Evolutionary conservation across 2,329 filamentous ascomycete species (phyloP), one percentile per base, ranked within the genome.

Genomic region (Pseudogymnoascus sp.): DNA sequence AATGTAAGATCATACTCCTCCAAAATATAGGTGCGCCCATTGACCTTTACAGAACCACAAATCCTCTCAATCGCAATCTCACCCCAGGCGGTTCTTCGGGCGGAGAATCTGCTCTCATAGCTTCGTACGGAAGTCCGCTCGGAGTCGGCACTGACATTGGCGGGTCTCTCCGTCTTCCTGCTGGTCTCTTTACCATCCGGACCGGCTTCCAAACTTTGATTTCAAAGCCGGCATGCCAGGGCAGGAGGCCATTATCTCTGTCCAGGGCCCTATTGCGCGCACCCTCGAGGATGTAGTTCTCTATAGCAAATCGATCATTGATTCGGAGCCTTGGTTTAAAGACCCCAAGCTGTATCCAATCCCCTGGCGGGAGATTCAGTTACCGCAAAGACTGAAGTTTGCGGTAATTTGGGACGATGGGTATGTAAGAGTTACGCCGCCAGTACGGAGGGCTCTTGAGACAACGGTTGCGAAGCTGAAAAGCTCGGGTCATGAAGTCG

Each of bases 41-140:
- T 67, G 0, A 83, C 81, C 10, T 53, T 53, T 53, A 4, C 25
- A 1, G 74, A 76, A 59, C 83, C 80, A 67, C 84, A 83, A 71
- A 65, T 40, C 63, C 63, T 0, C 72, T 78, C 21, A 86, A 86
- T 63, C 76, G 80, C 5, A 75, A 77, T 18, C 75, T 84, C 18
- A 85, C 83, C 0, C 80, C 82, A 0, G 86, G 86, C 10, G 86
- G 86, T 2, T 81, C 78, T 6, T 83, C 82, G 0, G 86, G 86
- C 10, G 86, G 86, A 10, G 85, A 88, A 71, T 84, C 79, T 31
- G 77, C 78, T 0, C 66, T 79, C 0, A 47, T 79, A 1, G 76
- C 75, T 1, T 70, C 78, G 37, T 70, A 76, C 3, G 78, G 78
- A 16, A 77, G 76, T 18, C 65, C 76, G 2, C 38, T 80, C 3